Base-by-base conservation (phyloP, 371 early-diverging fungal species). In the Phascolomyces articulosus region DNA sequence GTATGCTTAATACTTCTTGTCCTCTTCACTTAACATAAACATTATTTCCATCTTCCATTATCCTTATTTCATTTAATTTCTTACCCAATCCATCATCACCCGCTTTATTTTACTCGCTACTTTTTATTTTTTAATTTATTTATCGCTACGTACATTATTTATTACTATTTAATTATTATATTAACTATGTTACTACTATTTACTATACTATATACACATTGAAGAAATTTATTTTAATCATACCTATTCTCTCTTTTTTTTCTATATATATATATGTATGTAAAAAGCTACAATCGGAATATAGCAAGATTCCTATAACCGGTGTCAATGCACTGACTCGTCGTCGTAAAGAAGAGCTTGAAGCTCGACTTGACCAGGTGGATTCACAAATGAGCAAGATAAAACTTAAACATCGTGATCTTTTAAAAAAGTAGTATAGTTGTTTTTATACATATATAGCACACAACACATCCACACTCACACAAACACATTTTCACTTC, bases 271-370 rank as follows among this genome's bases (percentile, higher is more conserved):
- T 34, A 40, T 44, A 31, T 60, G 20, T 0, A 49, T 57, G 24
- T 57, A 20, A 40, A 18, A 60, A 74, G 74, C 63, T 81, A 3
- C 81, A 84, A 71, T 75, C 79, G n/a, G 84, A 82, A 47, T 72
- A 84, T 62, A 84, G 83, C 63, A 84, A 84, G 68, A 77, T 83
- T 23, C 86, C 86, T 27, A 68, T 77, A 13, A 75, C 76, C 51
- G 86, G 86, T 20, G 84, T 81, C 3, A 81, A 80, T 63, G 78
- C 83, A 3, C 59, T 78, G 40, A 67, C 77, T 10, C 77, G 86
- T 27, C 71, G 83, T 63, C 76, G 83, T 60, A 75, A 75, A 47
- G 86, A 85, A 64, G 83, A 83, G 67, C 64, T 85, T 44, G 86
- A 85, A 68, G 77, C 73, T 11, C 73, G 76, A 27, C 69, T 85